A percentile compares a stretch with the other conserved stretches of the same genome.
These are phyloP conservation scores for Trichoderma oligosporum DNA, from an alignment of 2,329 filamentous ascomycete species.

Conservation along the genomic window DNA sequence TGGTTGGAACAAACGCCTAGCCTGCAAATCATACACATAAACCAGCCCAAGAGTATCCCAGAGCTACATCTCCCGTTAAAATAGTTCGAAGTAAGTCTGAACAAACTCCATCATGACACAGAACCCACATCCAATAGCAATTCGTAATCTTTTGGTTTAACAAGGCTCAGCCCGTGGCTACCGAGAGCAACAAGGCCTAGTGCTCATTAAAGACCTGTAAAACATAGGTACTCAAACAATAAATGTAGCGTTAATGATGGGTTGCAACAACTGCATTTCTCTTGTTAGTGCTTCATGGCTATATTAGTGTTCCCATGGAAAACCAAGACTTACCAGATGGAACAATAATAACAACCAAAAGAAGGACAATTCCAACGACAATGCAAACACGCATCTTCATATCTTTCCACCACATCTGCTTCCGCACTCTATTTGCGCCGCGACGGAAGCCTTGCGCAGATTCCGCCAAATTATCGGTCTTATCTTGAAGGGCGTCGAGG, in stretches of 20 bases:
- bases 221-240: constrained; percentile 7
- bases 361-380: constrained; percentile 82
- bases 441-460: constrained; percentile 94
- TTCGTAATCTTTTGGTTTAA: constrained; percentile 6
- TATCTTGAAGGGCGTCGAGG: constrained; percentile 84
- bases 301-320: background rate
- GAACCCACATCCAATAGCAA: constrained; percentile 29
- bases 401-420: constrained; percentile 99
- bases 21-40: constrained; percentile 44
- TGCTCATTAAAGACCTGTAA: constrained; percentile 5
- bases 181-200: constrained; percentile 2
- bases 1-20: constrained; percentile 45
- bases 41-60: constrained; percentile 10
- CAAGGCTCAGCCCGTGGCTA: background rate
- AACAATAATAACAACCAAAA: constrained; percentile 91
- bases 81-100: constrained; percentile 30
- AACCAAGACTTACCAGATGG: constrained; percentile 65
- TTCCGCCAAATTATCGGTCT: constrained; percentile 88
- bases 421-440: constrained; percentile 91
- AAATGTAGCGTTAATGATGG: constrained; percentile 21
- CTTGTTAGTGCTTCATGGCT: constrained; percentile 4
- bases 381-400: constrained; percentile 99
- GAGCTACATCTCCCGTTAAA: constrained; percentile 26
- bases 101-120: constrained; percentile 38
- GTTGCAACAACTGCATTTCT: constrained; percentile 35